A percentile compares a stretch with the other conserved stretches of the same genome.
These are phyloP conservation scores for Didymella keratinophila DNA, from an alignment of 2,329 filamentous ascomycete genomes.

Conservation along the genomic window DNA sequence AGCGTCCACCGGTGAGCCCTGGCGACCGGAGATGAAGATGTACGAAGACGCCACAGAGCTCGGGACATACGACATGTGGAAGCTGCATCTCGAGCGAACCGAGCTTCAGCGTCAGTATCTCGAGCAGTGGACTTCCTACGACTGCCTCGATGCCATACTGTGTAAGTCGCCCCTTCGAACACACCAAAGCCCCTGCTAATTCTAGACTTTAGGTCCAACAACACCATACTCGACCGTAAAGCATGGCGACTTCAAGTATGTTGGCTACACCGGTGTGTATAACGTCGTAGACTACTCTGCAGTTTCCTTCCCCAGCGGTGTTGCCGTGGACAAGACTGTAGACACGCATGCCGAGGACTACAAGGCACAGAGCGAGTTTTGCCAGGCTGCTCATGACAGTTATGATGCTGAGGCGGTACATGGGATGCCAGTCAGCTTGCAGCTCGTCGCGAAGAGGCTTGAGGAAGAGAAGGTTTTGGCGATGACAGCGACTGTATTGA, in stretches of 20 bases:
- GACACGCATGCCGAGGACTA: constrained; percentile 43
- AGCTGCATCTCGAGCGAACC: constrained; percentile 58
- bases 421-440: constrained; percentile 55
- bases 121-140: constrained; percentile 54
- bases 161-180: constrained; percentile 24
- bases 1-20: constrained; percentile 53
- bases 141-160: constrained; percentile 56
- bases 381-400: constrained; percentile 49
- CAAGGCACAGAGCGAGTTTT: constrained; percentile 48
- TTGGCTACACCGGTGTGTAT: constrained; percentile 58
- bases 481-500: constrained; percentile 49
- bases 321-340: constrained; percentile 50
- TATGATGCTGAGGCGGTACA: constrained; percentile 52
- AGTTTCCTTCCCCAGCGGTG: constrained; percentile 55
- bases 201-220: constrained; percentile 45
- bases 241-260: constrained; percentile 55
- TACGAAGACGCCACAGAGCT: constrained; percentile 56
- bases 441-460: constrained; percentile 52
- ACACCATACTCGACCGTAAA: constrained; percentile 55
- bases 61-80: constrained; percentile 58
- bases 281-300: constrained; percentile 59
- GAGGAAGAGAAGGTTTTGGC: constrained; percentile 55
- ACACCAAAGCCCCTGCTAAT: constrained; percentile 12
- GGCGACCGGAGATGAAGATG: constrained; percentile 58
- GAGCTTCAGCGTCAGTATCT: constrained; percentile 54